Conservation (phyloP, 2,329 filamentous ascomycete genomes). For the Aspergillus carbonarius region DNA sequence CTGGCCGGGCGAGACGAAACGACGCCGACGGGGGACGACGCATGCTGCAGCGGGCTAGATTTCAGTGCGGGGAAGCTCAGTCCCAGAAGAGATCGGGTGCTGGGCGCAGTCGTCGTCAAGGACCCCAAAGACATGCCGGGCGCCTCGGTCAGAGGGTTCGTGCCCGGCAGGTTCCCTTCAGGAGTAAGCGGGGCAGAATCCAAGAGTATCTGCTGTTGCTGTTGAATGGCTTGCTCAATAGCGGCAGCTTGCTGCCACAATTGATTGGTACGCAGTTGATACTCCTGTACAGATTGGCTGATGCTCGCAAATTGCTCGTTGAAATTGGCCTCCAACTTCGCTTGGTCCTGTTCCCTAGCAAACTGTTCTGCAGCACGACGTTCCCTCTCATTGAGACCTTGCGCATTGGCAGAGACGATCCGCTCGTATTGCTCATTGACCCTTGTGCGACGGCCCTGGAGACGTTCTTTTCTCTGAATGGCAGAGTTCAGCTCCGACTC, state of each 20-base stretch:
- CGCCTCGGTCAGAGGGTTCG: constrained; percentile 41
- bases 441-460: constrained; percentile 57
- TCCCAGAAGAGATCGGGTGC: constrained; percentile 34
- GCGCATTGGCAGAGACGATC: constrained; percentile 58
- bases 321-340: constrained; percentile 43
- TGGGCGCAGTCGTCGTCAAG: constrained; percentile 31
- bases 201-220: constrained; percentile 46
- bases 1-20: constrained; percentile 36
- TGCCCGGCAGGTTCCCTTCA: constrained; percentile 59
- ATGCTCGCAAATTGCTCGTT: constrained; percentile 46
- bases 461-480: constrained; percentile 60
- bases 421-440: constrained; percentile 63
- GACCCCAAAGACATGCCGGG: constrained; percentile 20
- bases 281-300: constrained; percentile 44
- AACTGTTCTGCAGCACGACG: constrained; percentile 49
- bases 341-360: constrained; percentile 47
- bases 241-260: constrained; percentile 45
- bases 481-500: constrained; percentile 54
- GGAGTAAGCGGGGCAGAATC: constrained; percentile 54
- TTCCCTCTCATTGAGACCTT: constrained; percentile 57
- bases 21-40: constrained; percentile 34
- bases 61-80: constrained; percentile 36
- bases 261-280: constrained; percentile 43
- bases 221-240: constrained; percentile 46
- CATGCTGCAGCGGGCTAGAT: constrained; percentile 36